Evolutionary conservation across 2,329 filamentous ascomycete genomes (phyloP), one percentile per base, ranked within the genome.

Genomic region (Phyllosticta ampelicida): DNA sequence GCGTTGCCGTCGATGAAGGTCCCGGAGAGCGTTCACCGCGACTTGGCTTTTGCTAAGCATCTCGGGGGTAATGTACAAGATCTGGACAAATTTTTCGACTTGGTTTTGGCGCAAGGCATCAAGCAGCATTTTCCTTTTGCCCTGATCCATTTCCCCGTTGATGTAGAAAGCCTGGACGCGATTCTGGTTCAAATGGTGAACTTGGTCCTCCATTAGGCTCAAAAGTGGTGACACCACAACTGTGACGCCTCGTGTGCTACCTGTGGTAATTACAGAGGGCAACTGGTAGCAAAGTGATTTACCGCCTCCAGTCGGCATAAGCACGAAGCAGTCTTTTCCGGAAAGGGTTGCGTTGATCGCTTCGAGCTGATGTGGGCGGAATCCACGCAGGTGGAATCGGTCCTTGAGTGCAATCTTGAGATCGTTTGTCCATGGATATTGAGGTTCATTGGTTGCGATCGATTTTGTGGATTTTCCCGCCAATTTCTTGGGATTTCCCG

Each of bases 221-320:
- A 99, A 78, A 54, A 99, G 75, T 2, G 94, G 94, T 0, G 92
- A 97, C n/a, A 99, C 84, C 2, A 99, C 94, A 56, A 99, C 80
- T 0, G 92, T 97, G 21, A 99, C 85, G 3, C 94, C 95, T 30
- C 78, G 78, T 0, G 92, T 97, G 65, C 81, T 87, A 50, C 94
- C 94, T 51, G 83, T 87, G 53, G 79, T 82, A 29, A 99, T 80
- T 19, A 97, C 82, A 1, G 94, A 89, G 13, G 94, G 95, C 11
- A 99, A 76, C 70, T 99, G 95, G 70, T 99, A 99, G 71, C 94
- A 97, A 1, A 99, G 78, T 1, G 92, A 97, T 70, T 99, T 99
- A 49, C 94, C 94, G 61, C 94, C 94, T 56, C 94, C 94, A 0
- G 94, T 99, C 2, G 95, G 94, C 94, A 99, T 99, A 48, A 99